Evolutionary conservation across 352 stramenopile species (phyloP), one percentile per base, ranked within the genome.

Genomic region (Ochromonadaceae sp.): DNA sequence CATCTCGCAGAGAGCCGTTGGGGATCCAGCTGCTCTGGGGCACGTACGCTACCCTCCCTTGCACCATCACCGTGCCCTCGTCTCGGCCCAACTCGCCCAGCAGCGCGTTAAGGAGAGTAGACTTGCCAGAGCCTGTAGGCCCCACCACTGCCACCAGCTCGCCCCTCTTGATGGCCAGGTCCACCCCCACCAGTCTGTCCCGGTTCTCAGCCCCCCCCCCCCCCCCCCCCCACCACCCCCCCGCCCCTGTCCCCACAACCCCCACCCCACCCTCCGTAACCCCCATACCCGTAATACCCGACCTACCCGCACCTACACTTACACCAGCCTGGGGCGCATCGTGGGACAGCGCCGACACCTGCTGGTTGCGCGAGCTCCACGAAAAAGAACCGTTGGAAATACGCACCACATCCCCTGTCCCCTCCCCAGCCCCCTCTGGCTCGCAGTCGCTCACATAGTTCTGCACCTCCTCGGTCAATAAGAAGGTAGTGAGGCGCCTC

Each of bases 21-120:
- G 95, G 81, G 46, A 99, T 96, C 67, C 94, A 99, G 14, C 91
- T 78, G 30, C 84, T 87, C 74, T 97, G 90, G 15, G 86, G 74
- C 44, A 94, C 85, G 63, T 95, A 97, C 0, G 86, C 87, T 4
- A 98, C 75, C 15, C 76, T 83, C 10, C 92, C 92, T 22, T 79
- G 75, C 1, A 95, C 75, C 38, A 69, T 63, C 32, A 81, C 76
- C 15, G 56, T 74, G 12, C 81, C 81, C 9, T 52, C 61, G 15
- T 82, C 2, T 58, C 22, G 14, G 12, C 34, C 12, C 26, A 58
- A 36, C 52, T 63, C 59, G 25, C 32, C 20, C 20, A 10, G 20
- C 61, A 99, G 73, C 1, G 88, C 83, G 5, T 81, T 78, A n/a
- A 98, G 66, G 1, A 98, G 80, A 0, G 86, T 94, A 22, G 80